Evolutionary conservation across 768 basidiomycete genomes (phyloP).

Genomic region (Collybia sordida): DNA sequence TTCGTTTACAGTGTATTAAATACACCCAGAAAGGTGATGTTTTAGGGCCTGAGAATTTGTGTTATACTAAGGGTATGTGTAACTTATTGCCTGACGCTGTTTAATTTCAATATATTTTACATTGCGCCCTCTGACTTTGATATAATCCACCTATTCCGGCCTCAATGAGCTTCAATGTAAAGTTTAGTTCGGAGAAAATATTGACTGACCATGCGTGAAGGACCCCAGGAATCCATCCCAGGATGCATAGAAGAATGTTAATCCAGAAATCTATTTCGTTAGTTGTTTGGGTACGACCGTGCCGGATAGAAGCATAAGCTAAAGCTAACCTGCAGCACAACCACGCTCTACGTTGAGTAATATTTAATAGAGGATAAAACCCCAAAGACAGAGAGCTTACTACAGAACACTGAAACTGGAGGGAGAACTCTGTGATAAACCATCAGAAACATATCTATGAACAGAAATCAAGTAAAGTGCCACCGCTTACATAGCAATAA

Average conservation of each 20-base stretch:
- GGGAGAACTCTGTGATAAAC: constrained; percentile 1
- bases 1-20: too few species aligned
- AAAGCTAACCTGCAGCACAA: constrained; percentile 8
- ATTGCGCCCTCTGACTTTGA: constrained; percentile 9
- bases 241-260: constrained; percentile 35
- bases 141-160: constrained; percentile 16
- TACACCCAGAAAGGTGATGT: too few species aligned
- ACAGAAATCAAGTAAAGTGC: neutral
- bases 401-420: constrained; percentile 6
- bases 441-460: too few species aligned
- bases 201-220: constrained; percentile 46
- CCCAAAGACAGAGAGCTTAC: neutral
- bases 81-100: too few species aligned
- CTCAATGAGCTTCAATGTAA: neutral
- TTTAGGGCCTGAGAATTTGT: too few species aligned
- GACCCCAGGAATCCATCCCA: constrained; percentile 54
- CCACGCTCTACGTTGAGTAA: constrained; percentile 3
- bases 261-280: constrained; percentile 29
- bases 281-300: neutral
- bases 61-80: too few species aligned
- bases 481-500: constrained; percentile 4
- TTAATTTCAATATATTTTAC: neutral
- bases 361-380: neutral
- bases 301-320: too few species aligned
- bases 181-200: neutral